Base-by-base conservation (phyloP, 306 rosid species). In the Cicer chorassanicum region DNA sequence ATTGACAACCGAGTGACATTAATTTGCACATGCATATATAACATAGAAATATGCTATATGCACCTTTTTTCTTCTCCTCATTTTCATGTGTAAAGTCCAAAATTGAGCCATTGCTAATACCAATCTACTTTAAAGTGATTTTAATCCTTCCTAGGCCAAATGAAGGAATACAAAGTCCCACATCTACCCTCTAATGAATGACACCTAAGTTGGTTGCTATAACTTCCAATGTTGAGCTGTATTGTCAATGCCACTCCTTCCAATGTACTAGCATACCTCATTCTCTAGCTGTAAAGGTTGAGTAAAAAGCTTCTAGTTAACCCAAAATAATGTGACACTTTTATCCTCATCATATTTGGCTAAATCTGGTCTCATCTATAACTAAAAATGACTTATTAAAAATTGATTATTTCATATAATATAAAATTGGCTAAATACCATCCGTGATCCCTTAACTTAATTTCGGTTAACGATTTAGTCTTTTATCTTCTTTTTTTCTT, bases 11-110 rank as follows among this genome's bases (percentile, higher is more conserved):
- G 2, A 71, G 64, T 34, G 39, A 10, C 78, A 81, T 81, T 76
- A 45, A 81, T 70, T 19, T 76, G 36, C 85, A 76, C 78, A 76
- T 81, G 78, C 69, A 53, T 36, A 24, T 70, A 63, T 54, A 48
- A 69, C 70, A 75, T 69, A 19, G 75, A 68, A 68, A 19, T 66
- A 48, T 53, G 44, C 49, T 50, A 65, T 50, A 41, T 16, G 14
- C 41, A 34, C 13, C 6, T 41, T 2, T 12, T 39, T 61, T 21
- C 0, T 19, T 36, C 45, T 24, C 5, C 10, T 9, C 21, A 10
- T 77, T 10, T 53, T 41, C 1, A 45, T 36, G 66, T 46, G 15
- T 9, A 38, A 15, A 38, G 0, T 38, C 1, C 64, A 48, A 16
- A 48, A 34, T 61, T 61, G 61, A 46, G 70, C 61, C 1, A 74